phyloP scores from a whole-genome alignment of 371 early-diverging fungal species.

The Mortierella sp. region DNA sequence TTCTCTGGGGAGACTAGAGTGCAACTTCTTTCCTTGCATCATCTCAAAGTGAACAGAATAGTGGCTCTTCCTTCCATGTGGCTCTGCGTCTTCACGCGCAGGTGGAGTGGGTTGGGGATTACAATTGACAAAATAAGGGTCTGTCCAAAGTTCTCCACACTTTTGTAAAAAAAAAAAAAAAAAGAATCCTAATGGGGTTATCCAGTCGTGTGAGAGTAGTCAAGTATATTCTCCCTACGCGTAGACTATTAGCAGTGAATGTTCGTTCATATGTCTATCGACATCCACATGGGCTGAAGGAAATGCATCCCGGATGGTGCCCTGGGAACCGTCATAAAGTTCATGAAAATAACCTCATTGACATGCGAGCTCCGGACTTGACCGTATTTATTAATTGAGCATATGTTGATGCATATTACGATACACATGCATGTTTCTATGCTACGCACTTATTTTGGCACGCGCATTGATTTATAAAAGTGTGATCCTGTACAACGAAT shows the following conservation, averaged over 20 bases:
- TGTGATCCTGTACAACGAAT: too few relatives aligned
- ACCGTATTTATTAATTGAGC: background rate
- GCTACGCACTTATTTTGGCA: background rate
- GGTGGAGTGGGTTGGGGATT: background rate
- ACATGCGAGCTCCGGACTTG: background rate
- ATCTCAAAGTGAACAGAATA: background rate
- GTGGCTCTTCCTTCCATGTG: background rate
- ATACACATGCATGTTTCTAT: background rate
- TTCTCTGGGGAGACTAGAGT: background rate
- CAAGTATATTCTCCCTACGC: background rate
- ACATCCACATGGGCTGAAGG: too few relatives aligned
- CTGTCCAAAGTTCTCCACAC: background rate
- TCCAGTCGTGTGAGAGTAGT: background rate
- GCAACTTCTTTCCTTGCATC: background rate
- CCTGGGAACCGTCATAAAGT: background rate
- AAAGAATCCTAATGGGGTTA: too few relatives aligned
- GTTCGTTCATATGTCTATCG: too few relatives aligned
- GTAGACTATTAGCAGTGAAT: too few relatives aligned
- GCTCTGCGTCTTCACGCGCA: conserved; percentile 1
- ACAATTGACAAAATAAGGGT: background rate
- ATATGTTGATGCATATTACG: background rate
- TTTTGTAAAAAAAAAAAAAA: background rate
- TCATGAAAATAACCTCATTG: background rate
- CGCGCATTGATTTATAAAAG: too few relatives aligned
- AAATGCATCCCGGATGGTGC: background rate